phyloP scores from a whole-genome alignment of 1,284 basidiomycete species.

The Pterulicium gracile region DNA sequence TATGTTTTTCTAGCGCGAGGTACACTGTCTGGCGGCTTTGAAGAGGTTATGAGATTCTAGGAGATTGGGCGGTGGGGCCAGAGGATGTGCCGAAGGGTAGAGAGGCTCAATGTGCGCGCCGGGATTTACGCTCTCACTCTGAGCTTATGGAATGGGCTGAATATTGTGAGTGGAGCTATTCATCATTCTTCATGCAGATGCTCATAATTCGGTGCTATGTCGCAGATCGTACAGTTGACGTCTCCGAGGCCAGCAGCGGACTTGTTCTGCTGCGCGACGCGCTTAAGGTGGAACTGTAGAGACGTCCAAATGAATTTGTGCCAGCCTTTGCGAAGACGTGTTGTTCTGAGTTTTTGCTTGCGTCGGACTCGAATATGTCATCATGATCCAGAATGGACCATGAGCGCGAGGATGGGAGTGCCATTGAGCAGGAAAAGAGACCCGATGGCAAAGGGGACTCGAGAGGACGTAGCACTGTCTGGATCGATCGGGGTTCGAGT shows the following conservation, averaged over 20 bases:
- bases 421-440: constrained; percentile 46
- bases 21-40: no score
- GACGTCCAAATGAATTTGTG: constrained; percentile 87
- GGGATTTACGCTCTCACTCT: constrained; percentile 93
- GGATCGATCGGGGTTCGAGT: constrained; percentile 80
- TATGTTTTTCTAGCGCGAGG: no score
- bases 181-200: not conserved
- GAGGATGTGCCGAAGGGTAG: no score
- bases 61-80: no score
- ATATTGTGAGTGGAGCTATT: constrained; percentile 60
- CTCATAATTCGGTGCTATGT: not conserved
- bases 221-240: constrained; percentile 95
- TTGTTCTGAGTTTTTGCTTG: constrained; percentile 89
- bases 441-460: constrained; percentile 30
- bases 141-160: constrained; percentile 92
- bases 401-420: constrained; percentile 55
- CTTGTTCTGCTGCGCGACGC: constrained; percentile 91
- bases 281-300: constrained; percentile 79
- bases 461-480: constrained; percentile 47
- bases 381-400: constrained; percentile 47
- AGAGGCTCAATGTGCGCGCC: constrained; percentile 82
- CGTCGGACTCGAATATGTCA: constrained; percentile 21
- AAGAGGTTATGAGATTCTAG: no score
- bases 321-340: constrained; percentile 88
- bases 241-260: constrained; percentile 94